Conservation (phyloP, 208 protist genomes). For the Trypanosoma avium region DNA sequence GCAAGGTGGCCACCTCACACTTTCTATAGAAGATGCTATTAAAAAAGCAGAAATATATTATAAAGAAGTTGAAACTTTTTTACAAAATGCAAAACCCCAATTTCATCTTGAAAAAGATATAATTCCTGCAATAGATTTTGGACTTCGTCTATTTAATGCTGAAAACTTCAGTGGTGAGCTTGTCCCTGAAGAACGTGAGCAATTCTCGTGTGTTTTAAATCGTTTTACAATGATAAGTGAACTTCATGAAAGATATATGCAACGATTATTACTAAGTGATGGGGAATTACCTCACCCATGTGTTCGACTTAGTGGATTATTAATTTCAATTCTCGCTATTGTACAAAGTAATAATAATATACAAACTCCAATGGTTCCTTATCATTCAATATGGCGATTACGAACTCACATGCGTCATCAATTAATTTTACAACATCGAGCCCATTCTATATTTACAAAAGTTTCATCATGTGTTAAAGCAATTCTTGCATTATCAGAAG, state of each 20-base stretch:
- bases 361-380: slow-evolving; percentile 34
- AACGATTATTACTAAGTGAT: slow-evolving; percentile 79
- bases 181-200: slow-evolving; percentile 46
- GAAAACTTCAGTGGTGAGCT: slow-evolving; percentile 88
- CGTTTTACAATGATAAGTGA: slow-evolving; percentile 37
- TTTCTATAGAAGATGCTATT: slow-evolving; percentile 51
- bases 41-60: slow-evolving; percentile 41
- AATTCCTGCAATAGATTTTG: slow-evolving; percentile 64
- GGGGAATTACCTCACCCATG: slow-evolving; percentile 81
- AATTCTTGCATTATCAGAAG: slow-evolving; percentile 48
- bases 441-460: slow-evolving; percentile 71
- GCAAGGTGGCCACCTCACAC: slow-evolving; percentile 29
- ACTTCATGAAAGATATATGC: slow-evolving; percentile 56
- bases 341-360: slow-evolving; percentile 21
- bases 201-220: slow-evolving; percentile 33
- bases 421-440: slow-evolving; percentile 62
- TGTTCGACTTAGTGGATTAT: slow-evolving; percentile 58
- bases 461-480: slow-evolving; percentile 71
- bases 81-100: slow-evolving; percentile 22
- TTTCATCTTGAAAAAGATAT: slow-evolving; percentile 36
- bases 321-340: slow-evolving; percentile 65
- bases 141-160: slow-evolving; percentile 81
- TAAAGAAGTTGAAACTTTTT: slow-evolving; percentile 40
- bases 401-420: slow-evolving; percentile 82
- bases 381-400: slow-evolving; percentile 64